phyloP scores from a whole-genome alignment of 2,329 filamentous ascomycete species.

The Aureobasidium sp. region DNA sequence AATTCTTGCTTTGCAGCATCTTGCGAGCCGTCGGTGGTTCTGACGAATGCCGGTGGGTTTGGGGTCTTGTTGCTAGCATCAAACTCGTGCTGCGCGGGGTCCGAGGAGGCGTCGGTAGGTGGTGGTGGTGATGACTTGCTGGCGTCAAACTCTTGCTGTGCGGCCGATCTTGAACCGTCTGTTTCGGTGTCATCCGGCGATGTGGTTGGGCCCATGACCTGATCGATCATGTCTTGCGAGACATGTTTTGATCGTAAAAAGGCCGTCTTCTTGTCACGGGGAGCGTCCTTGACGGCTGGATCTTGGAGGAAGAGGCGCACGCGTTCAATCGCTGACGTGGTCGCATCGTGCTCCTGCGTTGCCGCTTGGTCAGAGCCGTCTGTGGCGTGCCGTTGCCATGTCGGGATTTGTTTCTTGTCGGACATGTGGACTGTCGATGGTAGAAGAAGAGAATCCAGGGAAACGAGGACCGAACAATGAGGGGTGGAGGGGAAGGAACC shows the following conservation, averaged over 20 bases:
- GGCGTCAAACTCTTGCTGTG: slow-evolving; percentile 7
- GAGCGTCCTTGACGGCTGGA: slow-evolving; percentile 60
- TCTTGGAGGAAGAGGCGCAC: slow-evolving; percentile 72
- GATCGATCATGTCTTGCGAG: slow-evolving; percentile 57
- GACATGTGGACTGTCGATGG: slow-evolving; percentile 22
- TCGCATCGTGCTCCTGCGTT: slow-evolving; percentile 12
- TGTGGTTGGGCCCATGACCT: slow-evolving; percentile 43
- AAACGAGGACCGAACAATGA: too few relatives aligned
- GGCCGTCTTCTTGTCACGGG: slow-evolving; percentile 63
- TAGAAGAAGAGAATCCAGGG: background rate
- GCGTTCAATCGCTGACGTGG: slow-evolving; percentile 46
- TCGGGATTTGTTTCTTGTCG: slow-evolving; percentile 26
- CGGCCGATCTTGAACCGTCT: background rate
- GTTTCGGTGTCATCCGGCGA: background rate
- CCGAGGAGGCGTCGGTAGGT: background rate
- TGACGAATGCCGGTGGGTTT: background rate
- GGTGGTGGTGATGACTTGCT: background rate
- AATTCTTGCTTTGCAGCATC: slow-evolving; percentile 12
- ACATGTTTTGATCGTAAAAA: slow-evolving; percentile 77
- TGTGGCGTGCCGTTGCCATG: slow-evolving; percentile 27
- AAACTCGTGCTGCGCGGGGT: slow-evolving; percentile 11
- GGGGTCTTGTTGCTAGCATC: slow-evolving; percentile 2
- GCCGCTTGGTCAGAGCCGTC: slow-evolving; percentile 1
- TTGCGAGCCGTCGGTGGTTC: slow-evolving; percentile 3
- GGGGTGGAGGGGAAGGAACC: too few relatives aligned